phyloP scores from a whole-genome alignment of 148 eudicot species.

The Cornus kousa region DNA sequence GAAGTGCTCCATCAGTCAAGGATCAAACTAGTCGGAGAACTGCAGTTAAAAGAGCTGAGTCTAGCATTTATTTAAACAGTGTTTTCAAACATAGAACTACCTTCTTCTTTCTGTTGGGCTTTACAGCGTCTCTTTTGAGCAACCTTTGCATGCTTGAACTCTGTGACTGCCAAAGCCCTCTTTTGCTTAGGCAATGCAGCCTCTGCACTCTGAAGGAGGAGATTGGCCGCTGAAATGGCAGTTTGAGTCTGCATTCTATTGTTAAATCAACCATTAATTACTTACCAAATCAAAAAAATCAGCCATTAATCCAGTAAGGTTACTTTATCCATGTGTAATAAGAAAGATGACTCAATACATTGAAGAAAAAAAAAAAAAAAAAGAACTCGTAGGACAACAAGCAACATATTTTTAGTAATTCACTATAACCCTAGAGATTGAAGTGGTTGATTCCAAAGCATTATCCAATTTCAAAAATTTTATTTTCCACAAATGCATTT shows the following conservation, averaged over 20 bases:
- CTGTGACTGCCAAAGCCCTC: slow-evolving; percentile 53
- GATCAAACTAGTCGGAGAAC: not conserved
- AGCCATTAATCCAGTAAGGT: not conserved
- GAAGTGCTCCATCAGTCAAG: not conserved
- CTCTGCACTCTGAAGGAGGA: slow-evolving; percentile 67
- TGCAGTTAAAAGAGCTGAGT: not conserved
- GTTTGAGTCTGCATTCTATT: slow-evolving; percentile 74
- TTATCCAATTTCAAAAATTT: too few species aligned
- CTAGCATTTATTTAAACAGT: not conserved
- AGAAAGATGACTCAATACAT: not conserved
- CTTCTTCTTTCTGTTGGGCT: slow-evolving; percentile 44
- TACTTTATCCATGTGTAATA: not conserved
- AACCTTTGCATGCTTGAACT: slow-evolving; percentile 78
- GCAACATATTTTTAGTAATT: not conserved
- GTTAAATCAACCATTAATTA: slow-evolving; percentile 5
- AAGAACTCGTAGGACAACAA: not conserved
- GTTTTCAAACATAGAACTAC: slow-evolving; percentile 26
- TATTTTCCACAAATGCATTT: not conserved
- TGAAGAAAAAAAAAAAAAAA: not conserved
- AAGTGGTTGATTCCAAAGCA: not conserved
- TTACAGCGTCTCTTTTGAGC: slow-evolving; percentile 63
- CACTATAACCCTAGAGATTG: not conserved
- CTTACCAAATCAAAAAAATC: too few species aligned
- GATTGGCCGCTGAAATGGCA: slow-evolving; percentile 71
- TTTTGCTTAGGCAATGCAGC: slow-evolving; percentile 83